Conservation (phyloP, 768 basidiomycete genomes). For the Pisolithus orientalis region DNA sequence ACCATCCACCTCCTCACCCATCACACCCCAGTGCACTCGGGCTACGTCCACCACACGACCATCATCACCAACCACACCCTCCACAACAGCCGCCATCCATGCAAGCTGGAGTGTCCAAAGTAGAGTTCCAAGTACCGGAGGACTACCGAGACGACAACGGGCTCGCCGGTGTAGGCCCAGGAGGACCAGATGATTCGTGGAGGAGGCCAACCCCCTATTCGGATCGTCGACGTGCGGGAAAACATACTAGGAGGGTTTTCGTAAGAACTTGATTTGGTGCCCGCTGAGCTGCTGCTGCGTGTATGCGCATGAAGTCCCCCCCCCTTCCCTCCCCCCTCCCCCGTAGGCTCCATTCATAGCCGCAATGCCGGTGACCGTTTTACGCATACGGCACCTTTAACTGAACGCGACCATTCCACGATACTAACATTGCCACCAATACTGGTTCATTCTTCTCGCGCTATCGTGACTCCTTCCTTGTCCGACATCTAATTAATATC, state of each 20-base stretch:
- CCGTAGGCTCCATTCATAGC: too few relatives aligned
- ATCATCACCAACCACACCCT: conserved; percentile 7
- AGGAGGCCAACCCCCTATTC: conserved; percentile 64
- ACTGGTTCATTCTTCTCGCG: too few relatives aligned
- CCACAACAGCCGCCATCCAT: conserved; percentile 21
- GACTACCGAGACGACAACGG: conserved; percentile 44
- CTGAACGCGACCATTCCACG: too few relatives aligned
- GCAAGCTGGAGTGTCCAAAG: conserved; percentile 20
- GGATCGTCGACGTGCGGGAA: conserved; percentile 72
- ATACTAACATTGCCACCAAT: too few relatives aligned
- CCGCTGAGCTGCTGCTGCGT: too few relatives aligned
- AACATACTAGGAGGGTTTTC: conserved; percentile 71
- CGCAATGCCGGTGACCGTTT: too few relatives aligned
- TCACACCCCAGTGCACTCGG: conserved; percentile 21
- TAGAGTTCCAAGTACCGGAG: conserved; percentile 32
- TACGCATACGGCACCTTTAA: too few relatives aligned
- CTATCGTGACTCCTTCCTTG: too few relatives aligned
- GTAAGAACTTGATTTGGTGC: conserved; percentile 29
- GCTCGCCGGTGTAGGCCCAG: neutral
- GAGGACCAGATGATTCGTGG: conserved; percentile 57
- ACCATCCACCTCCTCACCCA: conserved; percentile 22
- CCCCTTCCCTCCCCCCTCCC: too few relatives aligned
- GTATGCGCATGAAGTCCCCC: too few relatives aligned
- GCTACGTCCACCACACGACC: conserved; percentile 40
- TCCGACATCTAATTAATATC: too few relatives aligned